Conservation (phyloP, 2,329 filamentous ascomycete genomes). For the Pyricularia sp. region DNA sequence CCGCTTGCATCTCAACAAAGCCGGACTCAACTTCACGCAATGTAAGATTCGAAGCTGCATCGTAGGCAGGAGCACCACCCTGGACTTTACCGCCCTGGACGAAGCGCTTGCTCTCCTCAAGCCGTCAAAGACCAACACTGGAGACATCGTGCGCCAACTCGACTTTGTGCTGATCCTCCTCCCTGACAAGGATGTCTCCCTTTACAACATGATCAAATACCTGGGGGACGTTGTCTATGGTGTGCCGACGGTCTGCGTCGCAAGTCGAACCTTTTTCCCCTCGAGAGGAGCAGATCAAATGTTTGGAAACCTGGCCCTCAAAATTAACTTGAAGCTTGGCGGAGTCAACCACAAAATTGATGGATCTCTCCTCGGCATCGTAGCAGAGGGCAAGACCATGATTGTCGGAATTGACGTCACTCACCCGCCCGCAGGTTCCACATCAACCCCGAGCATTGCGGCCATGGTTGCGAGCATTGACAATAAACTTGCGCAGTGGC, state of each 20-base stretch:
- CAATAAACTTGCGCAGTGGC: constrained; percentile 64
- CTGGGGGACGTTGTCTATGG: constrained; percentile 58
- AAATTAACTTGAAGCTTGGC: constrained; percentile 73
- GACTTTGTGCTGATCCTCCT: constrained; percentile 47
- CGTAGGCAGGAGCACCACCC: background rate
- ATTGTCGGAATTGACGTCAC: constrained; percentile 83
- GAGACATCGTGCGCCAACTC: constrained; percentile 7
- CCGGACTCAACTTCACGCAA: background rate
- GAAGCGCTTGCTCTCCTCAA: background rate
- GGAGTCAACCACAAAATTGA: constrained; percentile 54
- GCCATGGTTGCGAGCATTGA: constrained; percentile 73
- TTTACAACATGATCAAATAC: constrained; percentile 60
- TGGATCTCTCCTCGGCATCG: background rate
- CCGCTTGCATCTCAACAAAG: background rate
- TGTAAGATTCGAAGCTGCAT: background rate
- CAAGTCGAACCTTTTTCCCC: constrained; percentile 24
- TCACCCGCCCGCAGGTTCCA: constrained; percentile 49
- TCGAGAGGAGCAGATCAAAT: constrained; percentile 30
- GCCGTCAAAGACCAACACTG: background rate
- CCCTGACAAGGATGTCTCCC: constrained; percentile 27
- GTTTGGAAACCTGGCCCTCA: constrained; percentile 62
- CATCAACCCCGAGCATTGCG: constrained; percentile 48
- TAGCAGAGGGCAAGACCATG: constrained; percentile 63
- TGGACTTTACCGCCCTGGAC: background rate
- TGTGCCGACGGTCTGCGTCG: constrained; percentile 59